Conservation (phyloP, 148 eudicot genomes). For the Cornus controversa region DNA sequence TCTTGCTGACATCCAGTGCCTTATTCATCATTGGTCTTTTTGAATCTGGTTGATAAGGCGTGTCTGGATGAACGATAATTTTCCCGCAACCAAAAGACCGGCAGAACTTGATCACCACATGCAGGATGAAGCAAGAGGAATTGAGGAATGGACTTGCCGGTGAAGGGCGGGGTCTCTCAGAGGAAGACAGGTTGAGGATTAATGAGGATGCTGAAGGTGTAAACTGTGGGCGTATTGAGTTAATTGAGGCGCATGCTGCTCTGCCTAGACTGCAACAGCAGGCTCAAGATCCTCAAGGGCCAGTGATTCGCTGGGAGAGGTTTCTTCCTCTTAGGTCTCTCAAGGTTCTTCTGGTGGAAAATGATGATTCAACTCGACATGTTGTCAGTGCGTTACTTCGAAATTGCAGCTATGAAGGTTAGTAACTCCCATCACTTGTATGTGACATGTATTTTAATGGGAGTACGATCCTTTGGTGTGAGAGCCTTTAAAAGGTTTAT, state of each 20-base stretch:
- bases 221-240: no score
- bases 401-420: slow-evolving; percentile 87
- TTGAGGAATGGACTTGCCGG: slow-evolving; percentile 32
- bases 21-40: slow-evolving; percentile 34
- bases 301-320: slow-evolving; percentile 63
- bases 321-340: slow-evolving; percentile 66
- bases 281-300: slow-evolving; percentile 41
- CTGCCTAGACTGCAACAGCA: slow-evolving; percentile 25
- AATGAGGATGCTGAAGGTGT: slow-evolving; percentile 4
- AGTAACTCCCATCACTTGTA: slow-evolving; percentile 3
- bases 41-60: slow-evolving; percentile 64
- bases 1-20: slow-evolving; percentile 28
- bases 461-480: no score
- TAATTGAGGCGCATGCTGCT: slow-evolving; percentile 16
- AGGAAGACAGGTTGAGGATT: slow-evolving; percentile 43
- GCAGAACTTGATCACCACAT: slow-evolving; percentile 36
- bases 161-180: slow-evolving; percentile 46
- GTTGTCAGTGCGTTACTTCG: slow-evolving; percentile 75
- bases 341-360: slow-evolving; percentile 72
- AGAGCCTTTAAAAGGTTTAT: no score
- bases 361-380: slow-evolving; percentile 81
- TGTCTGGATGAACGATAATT: slow-evolving; percentile 36
- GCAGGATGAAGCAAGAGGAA: slow-evolving; percentile 35
- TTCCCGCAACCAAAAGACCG: slow-evolving; percentile 33
- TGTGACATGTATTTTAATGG: background rate